Conservation (phyloP, 257 asterid genomes). For the Fraxinus quadrangulata region DNA sequence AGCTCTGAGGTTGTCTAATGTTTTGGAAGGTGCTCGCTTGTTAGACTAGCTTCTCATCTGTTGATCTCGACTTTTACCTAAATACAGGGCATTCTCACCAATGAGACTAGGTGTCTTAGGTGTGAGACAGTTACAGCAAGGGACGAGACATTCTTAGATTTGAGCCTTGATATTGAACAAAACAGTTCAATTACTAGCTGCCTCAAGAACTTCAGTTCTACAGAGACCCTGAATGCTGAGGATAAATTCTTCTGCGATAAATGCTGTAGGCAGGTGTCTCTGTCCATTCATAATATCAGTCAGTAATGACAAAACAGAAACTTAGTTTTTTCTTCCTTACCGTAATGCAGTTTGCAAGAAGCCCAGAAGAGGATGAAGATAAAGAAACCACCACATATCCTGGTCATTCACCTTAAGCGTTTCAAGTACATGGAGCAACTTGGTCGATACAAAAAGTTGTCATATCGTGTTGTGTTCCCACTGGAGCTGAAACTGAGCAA, state of each 20-base stretch:
- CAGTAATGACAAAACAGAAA: neutral
- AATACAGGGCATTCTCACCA: conserved; percentile 81
- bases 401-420: conserved; percentile 81
- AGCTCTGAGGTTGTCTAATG: neutral
- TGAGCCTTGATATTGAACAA: conserved; percentile 92
- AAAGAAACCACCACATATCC: conserved; percentile 69
- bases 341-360: conserved; percentile 67
- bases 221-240: conserved; percentile 68
- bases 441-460: conserved; percentile 66
- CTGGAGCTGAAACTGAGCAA: conserved; percentile 70
- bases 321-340: conserved; percentile 2
- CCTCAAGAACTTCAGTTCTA: conserved; percentile 90
- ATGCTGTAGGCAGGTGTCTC: conserved; percentile 47
- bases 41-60: neutral
- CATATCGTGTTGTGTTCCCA: conserved; percentile 78
- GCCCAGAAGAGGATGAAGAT: conserved; percentile 88
- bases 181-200: conserved; percentile 96
- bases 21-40: neutral
- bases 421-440: conserved; percentile 82
- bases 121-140: conserved; percentile 97
- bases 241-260: conserved; percentile 55
- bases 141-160: conserved; percentile 85
- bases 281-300: neutral
- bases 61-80: conserved; percentile 26
- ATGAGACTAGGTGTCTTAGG: conserved; percentile 81